Evolutionary conservation across 1,284 basidiomycete genomes (phyloP), one percentile per base, ranked within the genome.

Genomic region (Quambalaria eucalypti): DNA sequence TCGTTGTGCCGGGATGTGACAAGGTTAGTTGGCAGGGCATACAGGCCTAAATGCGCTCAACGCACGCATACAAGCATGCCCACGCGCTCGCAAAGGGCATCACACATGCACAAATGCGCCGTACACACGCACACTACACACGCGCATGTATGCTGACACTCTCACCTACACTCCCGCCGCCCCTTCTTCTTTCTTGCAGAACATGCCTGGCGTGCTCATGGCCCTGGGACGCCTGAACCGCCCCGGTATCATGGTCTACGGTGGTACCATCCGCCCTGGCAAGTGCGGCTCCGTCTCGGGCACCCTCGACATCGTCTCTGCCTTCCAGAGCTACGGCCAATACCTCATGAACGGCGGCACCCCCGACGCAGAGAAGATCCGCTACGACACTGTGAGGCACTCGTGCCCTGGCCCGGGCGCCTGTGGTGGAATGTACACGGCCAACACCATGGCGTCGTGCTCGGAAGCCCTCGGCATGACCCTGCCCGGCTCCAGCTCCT

Each of bases 161-260:
- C n/a, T n/a, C n/a, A n/a, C n/a, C n/a, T n/a, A n/a, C n/a, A n/a
- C n/a, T n/a, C n/a, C n/a, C 21, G n/a, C n/a, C n/a, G n/a, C n/a
- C n/a, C n/a, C n/a, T n/a, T n/a, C n/a, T n/a, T n/a, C n/a, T n/a
- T n/a, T n/a, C n/a, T n/a, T n/a, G n/a, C n/a, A n/a, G 60, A 75
- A 75, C 59, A 75, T 75, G 73, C 73, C 73, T 26, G 73, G 73
- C 61, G 71, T 74, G 4, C 59, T 75, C 9, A 75, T 75, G 65
- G 73, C 70, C 2, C 67, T 74, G 14, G 71, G 70, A 31, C 60
- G 73, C 16, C 66, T 74, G 39, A 75, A 75, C 59, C 60, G 73
- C 10, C 73, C 73, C 12, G 71, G 71, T 51, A 62, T 75, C 50
- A 74, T 76, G 70, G 69, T 76, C 9, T 76, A 74, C 53, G 73